These are phyloP conservation scores for Paramecium octaurelia DNA, from an alignment of 73 alveolate species.

Conservation along the genomic window DNA sequence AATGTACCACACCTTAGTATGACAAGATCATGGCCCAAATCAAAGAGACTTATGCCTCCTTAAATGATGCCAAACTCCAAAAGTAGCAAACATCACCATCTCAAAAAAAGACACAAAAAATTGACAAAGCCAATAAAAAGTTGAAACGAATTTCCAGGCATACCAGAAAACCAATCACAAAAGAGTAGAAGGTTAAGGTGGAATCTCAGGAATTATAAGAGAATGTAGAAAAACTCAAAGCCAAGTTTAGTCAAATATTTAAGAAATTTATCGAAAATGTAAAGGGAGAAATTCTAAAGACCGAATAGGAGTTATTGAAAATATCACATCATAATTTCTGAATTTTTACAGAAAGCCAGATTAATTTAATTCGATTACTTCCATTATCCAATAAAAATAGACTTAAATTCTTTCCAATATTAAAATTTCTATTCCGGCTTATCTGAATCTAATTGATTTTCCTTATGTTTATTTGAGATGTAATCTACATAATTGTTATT, in stretches of 20 bases:
- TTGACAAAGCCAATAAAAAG: not conserved
- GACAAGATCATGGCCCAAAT: not conserved
- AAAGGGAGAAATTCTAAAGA: not conserved
- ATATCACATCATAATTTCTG: not conserved
- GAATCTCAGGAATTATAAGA: not conserved
- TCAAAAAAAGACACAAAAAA: not conserved
- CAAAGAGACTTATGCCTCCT: not conserved
- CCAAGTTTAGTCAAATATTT: not conserved
- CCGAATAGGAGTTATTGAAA: not conserved
- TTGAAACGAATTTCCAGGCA: not conserved
- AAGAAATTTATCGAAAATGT: not conserved
- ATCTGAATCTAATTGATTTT: too few species aligned
- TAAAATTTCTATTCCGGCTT: not conserved
- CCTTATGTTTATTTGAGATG: too few species aligned
- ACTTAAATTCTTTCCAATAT: not conserved
- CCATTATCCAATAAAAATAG: not conserved
- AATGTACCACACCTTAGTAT: constrained; percentile 17
- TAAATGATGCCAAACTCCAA: not conserved
- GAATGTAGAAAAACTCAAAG: not conserved
- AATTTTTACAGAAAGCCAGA: not conserved
- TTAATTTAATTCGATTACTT: not conserved
- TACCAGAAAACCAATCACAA: not conserved
- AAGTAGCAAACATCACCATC: not conserved
- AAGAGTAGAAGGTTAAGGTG: not conserved
- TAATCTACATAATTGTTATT: too few species aligned